phyloP scores from a whole-genome alignment of 345 rosid species.

The Citrus glauca region DNA sequence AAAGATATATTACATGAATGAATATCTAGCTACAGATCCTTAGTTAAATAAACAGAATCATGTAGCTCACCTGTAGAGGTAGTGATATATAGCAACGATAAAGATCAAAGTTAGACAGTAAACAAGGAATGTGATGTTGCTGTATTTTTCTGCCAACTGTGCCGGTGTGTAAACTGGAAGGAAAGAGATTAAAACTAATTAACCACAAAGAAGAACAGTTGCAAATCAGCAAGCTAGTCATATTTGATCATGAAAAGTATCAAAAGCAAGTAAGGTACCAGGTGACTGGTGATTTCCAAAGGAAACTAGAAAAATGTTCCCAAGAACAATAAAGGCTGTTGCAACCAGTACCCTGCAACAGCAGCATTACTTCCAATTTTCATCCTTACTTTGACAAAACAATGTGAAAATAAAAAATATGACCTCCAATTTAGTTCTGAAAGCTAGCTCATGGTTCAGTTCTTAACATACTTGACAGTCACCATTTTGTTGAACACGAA shows the following conservation, averaged over 20 bases:
- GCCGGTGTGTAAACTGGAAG: slow-evolving; percentile 90
- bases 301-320: slow-evolving; percentile 91
- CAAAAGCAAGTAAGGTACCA: slow-evolving; percentile 48
- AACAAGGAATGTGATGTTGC: slow-evolving; percentile 74
- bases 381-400: background rate
- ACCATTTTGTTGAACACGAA: slow-evolving; percentile 87
- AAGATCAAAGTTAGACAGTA: slow-evolving; percentile 73
- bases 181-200: background rate
- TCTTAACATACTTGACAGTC: slow-evolving; percentile 77
- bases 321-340: slow-evolving; percentile 91
- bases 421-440: background rate
- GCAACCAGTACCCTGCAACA: slow-evolving; percentile 78
- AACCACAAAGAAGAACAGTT: background rate
- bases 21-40: slow-evolving; percentile 1
- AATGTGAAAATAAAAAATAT: background rate
- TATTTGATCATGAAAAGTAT: background rate
- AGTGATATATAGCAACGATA: slow-evolving; percentile 68
- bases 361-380: slow-evolving; percentile 13
- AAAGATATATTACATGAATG: background rate
- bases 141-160: slow-evolving; percentile 92
- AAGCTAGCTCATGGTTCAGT: slow-evolving; percentile 22
- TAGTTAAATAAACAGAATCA: background rate
- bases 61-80: slow-evolving; percentile 58
- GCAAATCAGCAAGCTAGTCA: background rate
- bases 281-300: slow-evolving; percentile 99